Base-by-base conservation (phyloP, 352 stramenopile genomes). In the Lagenidium sp. region DNA sequence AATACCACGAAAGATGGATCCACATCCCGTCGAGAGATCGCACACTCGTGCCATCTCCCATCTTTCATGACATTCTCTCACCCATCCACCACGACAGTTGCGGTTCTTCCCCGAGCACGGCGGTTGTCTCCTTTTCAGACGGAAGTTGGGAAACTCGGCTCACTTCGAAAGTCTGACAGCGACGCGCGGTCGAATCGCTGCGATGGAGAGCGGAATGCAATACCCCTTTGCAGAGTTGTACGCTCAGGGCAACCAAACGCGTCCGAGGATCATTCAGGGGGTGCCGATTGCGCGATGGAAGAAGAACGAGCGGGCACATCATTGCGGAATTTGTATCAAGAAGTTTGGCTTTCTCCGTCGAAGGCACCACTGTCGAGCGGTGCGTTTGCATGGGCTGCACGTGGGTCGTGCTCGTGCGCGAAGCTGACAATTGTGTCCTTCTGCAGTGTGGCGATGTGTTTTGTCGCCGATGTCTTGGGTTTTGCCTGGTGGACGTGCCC, bases 371-470 rank as follows among this genome's bases (percentile, higher is more conserved):
- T 87, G 75, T 39, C 57, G 72, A 52, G 71, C 65, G 41, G 71
- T 85, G 79, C 15, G 49, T 38, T 44, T n/a, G 12, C 10, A 19
- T 36, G 36, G n/a, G n/a, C 19, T 57, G 70, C n/a, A 69, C 36
- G 13, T 25, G n/a, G n/a, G n/a, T n/a, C n/a, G n/a, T n/a, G n/a
- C n/a, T n/a, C n/a, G n/a, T n/a, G n/a, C n/a, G n/a, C n/a, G n/a
- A n/a, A n/a, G n/a, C n/a, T n/a, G n/a, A n/a, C n/a, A n/a, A n/a
- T n/a, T n/a, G n/a, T n/a, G n/a, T n/a, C 50, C 54, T 18, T 6
- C 40, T 48, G 39, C 48, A 88, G 75, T 85, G 72, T 44, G 75
- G 72, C 13, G 75, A 88, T 29, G 57, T 88, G 44, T 88, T 67
- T 44, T 88, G 72, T 42, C 55, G 69, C 40, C 60, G 69, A 8